These are phyloP conservation scores for Priceomyces fermenticarens DNA, from an alignment of 805 yeast genomes.

Conservation along the genomic window DNA sequence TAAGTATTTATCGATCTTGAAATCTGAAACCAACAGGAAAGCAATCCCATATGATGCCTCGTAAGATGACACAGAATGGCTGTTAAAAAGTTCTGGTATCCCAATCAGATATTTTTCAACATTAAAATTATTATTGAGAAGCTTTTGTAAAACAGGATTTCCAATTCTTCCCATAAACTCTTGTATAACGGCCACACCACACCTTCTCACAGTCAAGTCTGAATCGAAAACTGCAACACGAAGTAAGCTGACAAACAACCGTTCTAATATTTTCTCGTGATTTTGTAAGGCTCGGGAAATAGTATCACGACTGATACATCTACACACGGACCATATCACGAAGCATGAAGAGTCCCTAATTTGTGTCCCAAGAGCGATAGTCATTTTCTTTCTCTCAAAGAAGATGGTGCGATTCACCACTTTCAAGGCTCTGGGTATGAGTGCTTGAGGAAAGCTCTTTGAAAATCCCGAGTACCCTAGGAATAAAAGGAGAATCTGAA, in stretches of 20 bases:
- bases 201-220: constrained; percentile 72
- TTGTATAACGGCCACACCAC: constrained; percentile 84
- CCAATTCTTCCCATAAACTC: constrained; percentile 82
- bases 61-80: constrained; percentile 23
- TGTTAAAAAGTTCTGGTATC: constrained; percentile 61
- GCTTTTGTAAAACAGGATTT: constrained; percentile 25
- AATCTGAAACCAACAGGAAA: neutral
- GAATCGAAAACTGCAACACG: constrained; percentile 62
- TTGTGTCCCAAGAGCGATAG: constrained; percentile 58
- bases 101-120: constrained; percentile 39
- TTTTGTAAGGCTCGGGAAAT: constrained; percentile 6
- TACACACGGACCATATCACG: constrained; percentile 73
- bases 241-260: constrained; percentile 38
- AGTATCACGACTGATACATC: constrained; percentile 26
- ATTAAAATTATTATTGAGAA: constrained; percentile 7
- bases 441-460: constrained; percentile 19
- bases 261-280: constrained; percentile 15
- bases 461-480: constrained; percentile 44
- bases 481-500: constrained; percentile 58
- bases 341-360: constrained; percentile 85
- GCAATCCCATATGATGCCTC: constrained; percentile 10
- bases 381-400: constrained; percentile 55
- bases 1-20: constrained; percentile 13
- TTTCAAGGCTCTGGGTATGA: constrained; percentile 23
- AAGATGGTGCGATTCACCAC: constrained; percentile 47